These are phyloP conservation scores for Chaetomium olivaceum DNA, from an alignment of 2,329 filamentous ascomycete genomes.

Conservation along the genomic window DNA sequence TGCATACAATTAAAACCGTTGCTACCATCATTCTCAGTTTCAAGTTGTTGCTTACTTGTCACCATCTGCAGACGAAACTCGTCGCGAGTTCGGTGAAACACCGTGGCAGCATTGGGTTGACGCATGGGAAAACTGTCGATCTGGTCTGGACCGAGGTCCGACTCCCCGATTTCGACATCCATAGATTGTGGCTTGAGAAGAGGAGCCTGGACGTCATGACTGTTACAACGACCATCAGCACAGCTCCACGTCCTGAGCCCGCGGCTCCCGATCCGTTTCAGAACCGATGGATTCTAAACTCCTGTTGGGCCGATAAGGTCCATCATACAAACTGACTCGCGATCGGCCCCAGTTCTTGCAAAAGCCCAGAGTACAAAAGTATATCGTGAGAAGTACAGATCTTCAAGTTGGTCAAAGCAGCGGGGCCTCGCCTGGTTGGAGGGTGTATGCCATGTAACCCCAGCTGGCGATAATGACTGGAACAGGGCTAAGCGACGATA, in stretches of 20 bases:
- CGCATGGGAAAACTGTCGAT: background rate
- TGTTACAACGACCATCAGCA: background rate
- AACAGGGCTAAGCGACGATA: background rate
- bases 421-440: background rate
- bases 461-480: background rate
- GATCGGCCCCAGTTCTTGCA: background rate
- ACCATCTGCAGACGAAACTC: background rate
- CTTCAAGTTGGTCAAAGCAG: background rate
- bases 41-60: background rate
- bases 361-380: too few relatives aligned
- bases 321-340: background rate
- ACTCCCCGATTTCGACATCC: slow-evolving; percentile 8
- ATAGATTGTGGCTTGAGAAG: background rate
- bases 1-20: background rate
- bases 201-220: background rate
- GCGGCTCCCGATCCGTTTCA: background rate
- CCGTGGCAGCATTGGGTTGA: background rate
- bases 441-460: background rate
- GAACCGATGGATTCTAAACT: background rate
- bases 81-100: background rate
- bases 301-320: background rate
- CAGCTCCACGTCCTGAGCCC: background rate
- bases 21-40: background rate
- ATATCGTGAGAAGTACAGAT: background rate
- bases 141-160: slow-evolving; percentile 7